Evolutionary conservation across 176 grass and related monocot species (phyloP), one percentile per base, ranked within the genome.

Genomic region (Calamus simplicifolius): DNA sequence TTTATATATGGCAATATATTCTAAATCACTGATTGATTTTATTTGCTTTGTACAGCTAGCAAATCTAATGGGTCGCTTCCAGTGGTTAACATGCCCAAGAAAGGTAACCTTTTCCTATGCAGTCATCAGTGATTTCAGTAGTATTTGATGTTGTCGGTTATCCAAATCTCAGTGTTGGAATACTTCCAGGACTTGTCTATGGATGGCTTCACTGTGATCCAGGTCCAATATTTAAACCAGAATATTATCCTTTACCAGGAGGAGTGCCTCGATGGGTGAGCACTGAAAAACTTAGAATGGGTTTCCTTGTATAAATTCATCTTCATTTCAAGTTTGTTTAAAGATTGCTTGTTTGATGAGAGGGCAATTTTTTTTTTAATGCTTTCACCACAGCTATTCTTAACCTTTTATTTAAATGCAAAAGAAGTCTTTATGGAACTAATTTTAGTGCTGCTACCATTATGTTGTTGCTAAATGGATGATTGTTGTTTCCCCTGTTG

Each of bases 61-160:
- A 80, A 88, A 88, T 58, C 70, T 83, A 77, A 81, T 98, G 94
- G 88, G 94, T 5, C 76, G 14, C 70, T 98, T 83, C 71, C 87
- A 71, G 6, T 92, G 94, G 81, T 73, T 98, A 69, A 81, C 94
- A 18, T 98, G 94, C 50, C 88, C 94, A 71, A 82, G 88, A 80
- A 98, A 83, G 84, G 94, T 94, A 52, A 69, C 27, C 25, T 12
- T 56, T 19, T 52, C 26, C 19, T 6, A 48, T 53, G 16, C 25
- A 72, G 14, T 35, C 21, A 14, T 58, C 5, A 18, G 17, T 38
- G 35, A 43, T 43, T 38, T 43, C 35, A 1, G 5, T 43, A 1
- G 5, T 43, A 43, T 43, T 10, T 2, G 5, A 43, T 43, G 35
- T 43, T 43, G 35, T 68, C 29, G 50, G 56, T 72, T 53, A 17